Base-by-base conservation (phyloP, 2,329 filamentous ascomycete genomes). In the Fusarium subtropicale region DNA sequence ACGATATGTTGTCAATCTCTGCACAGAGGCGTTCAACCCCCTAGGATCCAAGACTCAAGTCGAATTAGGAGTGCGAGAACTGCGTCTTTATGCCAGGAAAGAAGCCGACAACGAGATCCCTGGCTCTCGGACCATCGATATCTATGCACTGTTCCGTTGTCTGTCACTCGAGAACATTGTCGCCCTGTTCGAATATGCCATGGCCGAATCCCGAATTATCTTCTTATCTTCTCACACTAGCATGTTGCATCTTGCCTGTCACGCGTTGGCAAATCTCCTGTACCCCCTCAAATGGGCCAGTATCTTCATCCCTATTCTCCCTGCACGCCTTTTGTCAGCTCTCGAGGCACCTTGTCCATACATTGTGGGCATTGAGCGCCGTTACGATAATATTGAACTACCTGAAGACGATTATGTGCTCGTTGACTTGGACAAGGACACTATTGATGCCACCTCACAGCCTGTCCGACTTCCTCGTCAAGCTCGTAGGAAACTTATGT, bases 281-380 rank as follows among this genome's bases (percentile, higher is more conserved):
- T 99, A 97, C 77, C 95, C 94, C 10, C 83, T 98, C 54, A 92
- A 93, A 69, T 98, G 96, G 95, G 89, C 92, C 5, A 97, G 94
- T 73, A 93, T 98, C 50, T 94, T 97, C 77, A 97, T 98, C 68
- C 95, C 95, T 3, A 87, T 98, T 34, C 86, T 99, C 11, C 95
- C 95, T 8, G 92, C 93, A 11, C 89, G 95, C 36, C 84, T 99
- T 24, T 86, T 99, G 12, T 94, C 96, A 55, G 95, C 94, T 4
- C 86, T 99, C 20, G 96, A 98, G 74, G 95, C 95, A 1, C 95
- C 95, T 4, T 98, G 96, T 74, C 96, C 96, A 1, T 99, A 98
- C 75, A 97, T 99, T 71, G 93, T 98, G 44, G 96, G 96, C 50
- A 93, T 99, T 60, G 96, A 99, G 81, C 88, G 94, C 71, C 89